Percentiles rank a stretch among this genome's conserved stretches.
phyloP scores from a whole-genome alignment of 805 yeast genomes.

The Cyberlindnera euphorbiae region DNA sequence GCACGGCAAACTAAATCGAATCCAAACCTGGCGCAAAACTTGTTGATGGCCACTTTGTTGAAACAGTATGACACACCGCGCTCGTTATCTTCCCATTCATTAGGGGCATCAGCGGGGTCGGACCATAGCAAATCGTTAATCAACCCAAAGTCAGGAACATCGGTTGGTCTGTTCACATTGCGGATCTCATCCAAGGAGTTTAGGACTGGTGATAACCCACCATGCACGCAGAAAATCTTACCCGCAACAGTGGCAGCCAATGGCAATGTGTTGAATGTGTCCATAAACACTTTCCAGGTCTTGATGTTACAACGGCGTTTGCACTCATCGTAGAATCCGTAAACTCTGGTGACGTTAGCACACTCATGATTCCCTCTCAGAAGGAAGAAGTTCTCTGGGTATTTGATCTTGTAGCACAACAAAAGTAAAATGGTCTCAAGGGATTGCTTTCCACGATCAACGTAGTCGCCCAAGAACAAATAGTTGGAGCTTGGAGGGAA shows the following conservation, averaged over 20 bases:
- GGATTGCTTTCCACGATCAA: slow-evolving; percentile 92
- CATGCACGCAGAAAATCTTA: slow-evolving; percentile 95
- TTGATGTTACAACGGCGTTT: slow-evolving; percentile 82
- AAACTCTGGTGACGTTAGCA: slow-evolving; percentile 88
- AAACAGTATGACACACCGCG: slow-evolving; percentile 95
- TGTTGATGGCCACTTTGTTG: slow-evolving; percentile 76
- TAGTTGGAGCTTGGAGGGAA: slow-evolving; percentile 71
- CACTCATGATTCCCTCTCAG: slow-evolving; percentile 95
- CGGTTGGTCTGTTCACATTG: slow-evolving; percentile 83
- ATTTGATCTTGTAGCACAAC: slow-evolving; percentile 75
- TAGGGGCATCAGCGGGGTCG: slow-evolving; percentile 71
- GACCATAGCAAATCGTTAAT: slow-evolving; percentile 97
- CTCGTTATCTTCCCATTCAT: slow-evolving; percentile 86
- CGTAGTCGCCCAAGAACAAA: slow-evolving; percentile 82
- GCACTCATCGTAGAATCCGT: slow-evolving; percentile 96
- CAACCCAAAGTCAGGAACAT: slow-evolving; percentile 96
- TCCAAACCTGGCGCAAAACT: slow-evolving; percentile 69
- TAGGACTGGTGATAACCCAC: slow-evolving; percentile 87
- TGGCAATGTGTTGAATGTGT: slow-evolving; percentile 89
- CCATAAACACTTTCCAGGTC: slow-evolving; percentile 94
- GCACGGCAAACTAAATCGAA: slow-evolving; percentile 88
- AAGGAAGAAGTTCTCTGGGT: slow-evolving; percentile 81
- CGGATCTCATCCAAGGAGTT: slow-evolving; percentile 75
- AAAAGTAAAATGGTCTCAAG: slow-evolving; percentile 78
- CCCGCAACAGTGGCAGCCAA: slow-evolving; percentile 85